Conservation (phyloP, 306 rosid genomes). For the Prosopis cineraria region DNA sequence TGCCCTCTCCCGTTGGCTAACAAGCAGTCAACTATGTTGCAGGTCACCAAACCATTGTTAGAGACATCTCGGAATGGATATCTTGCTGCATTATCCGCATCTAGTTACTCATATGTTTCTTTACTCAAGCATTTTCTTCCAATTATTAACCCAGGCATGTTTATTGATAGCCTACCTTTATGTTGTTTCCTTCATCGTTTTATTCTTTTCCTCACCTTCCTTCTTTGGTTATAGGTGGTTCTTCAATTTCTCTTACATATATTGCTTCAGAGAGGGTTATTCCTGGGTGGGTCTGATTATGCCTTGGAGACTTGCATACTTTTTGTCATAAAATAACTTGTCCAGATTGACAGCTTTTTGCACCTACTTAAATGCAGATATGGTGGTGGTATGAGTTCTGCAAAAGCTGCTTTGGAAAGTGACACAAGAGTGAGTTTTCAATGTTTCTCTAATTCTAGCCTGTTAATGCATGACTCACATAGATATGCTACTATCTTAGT, state of each 20-base stretch:
- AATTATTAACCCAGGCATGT: conserved; percentile 75
- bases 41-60: conserved; percentile 75
- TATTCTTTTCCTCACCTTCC: neutral
- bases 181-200: conserved; percentile 3
- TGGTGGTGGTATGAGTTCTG: conserved; percentile 97
- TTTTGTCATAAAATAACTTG: neutral
- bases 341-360: neutral
- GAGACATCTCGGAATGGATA: conserved; percentile 94
- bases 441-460: neutral
- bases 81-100: conserved; percentile 91
- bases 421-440: conserved; percentile 65
- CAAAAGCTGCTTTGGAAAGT: conserved; percentile 91
- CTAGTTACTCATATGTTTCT: conserved; percentile 84
- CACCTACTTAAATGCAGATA: conserved; percentile 46
- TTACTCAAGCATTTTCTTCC: conserved; percentile 80
- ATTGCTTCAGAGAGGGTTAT: conserved; percentile 86
- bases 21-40: conserved; percentile 24
- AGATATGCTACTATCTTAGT: neutral
- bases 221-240: conserved; percentile 59
- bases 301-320: neutral
- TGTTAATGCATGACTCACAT: neutral
- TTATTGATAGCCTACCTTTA: neutral
- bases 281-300: conserved; percentile 63
- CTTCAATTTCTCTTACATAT: conserved; percentile 83
- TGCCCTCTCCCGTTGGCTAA: conserved; percentile 2